phyloP scores from a whole-genome alignment of 2,329 filamentous ascomycete species.

The Verticillium dahliae region DNA sequence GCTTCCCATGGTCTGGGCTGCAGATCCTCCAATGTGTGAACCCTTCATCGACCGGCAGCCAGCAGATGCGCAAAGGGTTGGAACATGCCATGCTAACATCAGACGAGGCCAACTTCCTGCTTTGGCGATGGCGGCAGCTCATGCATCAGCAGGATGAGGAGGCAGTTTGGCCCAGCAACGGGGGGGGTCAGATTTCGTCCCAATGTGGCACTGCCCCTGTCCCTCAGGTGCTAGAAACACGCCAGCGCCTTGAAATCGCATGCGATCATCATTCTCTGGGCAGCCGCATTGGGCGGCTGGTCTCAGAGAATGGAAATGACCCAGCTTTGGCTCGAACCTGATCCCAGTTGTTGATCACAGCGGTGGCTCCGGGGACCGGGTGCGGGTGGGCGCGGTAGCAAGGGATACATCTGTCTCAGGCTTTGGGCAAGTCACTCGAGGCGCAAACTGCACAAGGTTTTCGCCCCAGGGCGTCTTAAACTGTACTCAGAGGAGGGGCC shows the following conservation, averaged over 20 bases:
- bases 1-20: neutral
- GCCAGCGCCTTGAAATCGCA: neutral
- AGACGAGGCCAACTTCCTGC: neutral
- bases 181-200: neutral
- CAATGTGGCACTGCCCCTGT: neutral
- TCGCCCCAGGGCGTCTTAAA: no score
- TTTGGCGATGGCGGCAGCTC: neutral
- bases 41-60: neutral
- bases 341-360: constrained; percentile 2
- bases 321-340: neutral
- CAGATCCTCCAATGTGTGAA: neutral
- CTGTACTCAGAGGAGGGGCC: neutral
- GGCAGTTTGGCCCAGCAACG: neutral
- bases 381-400: neutral
- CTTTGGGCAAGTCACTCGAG: neutral
- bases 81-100: neutral
- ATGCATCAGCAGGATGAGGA: neutral
- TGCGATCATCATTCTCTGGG: constrained; percentile 1
- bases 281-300: neutral
- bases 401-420: neutral
- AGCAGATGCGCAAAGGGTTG: neutral
- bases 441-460: neutral
- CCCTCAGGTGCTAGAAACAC: neutral
- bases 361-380: neutral
- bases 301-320: neutral